Evolutionary conservation across 164 flowering plant genomes (phyloP).

Genomic region (Platanus orientalis): DNA sequence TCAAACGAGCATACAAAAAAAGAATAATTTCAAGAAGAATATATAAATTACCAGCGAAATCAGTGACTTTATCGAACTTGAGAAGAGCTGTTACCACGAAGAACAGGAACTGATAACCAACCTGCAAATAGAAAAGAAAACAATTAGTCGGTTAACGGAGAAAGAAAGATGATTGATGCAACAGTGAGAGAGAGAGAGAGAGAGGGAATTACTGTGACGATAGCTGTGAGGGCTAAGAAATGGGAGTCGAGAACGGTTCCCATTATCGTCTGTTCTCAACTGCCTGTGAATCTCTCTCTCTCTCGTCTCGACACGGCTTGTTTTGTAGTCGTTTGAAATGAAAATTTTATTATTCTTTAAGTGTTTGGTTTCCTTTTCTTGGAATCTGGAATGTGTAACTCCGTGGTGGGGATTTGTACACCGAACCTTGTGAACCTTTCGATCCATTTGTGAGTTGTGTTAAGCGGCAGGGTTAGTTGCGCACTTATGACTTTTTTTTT

Average conservation of each 20-base stretch:
- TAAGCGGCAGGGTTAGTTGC: no score
- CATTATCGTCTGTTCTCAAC: constrained; percentile 28
- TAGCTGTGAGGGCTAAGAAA: constrained; percentile 81
- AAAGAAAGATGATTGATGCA: neutral
- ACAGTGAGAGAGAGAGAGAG: constrained; percentile 8
- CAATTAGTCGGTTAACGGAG: neutral
- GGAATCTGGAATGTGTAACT: no score
- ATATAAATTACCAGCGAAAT: constrained; percentile 77
- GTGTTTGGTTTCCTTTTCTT: no score
- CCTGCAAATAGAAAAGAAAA: constrained; percentile 33
- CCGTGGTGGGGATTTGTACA: no score
- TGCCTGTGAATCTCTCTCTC: neutral
- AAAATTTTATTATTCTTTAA: no score
- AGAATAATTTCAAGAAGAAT: neutral
- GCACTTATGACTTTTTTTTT: no score
- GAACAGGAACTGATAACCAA: constrained; percentile 75
- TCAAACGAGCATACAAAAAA: no score
- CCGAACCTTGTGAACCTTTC: no score
- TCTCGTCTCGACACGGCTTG: no score
- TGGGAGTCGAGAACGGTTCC: constrained; percentile 81
- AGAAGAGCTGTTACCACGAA: constrained; percentile 82
- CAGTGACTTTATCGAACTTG: constrained; percentile 88
- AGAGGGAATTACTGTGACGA: constrained; percentile 29
- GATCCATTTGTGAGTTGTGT: no score
- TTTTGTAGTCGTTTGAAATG: no score